Conservation (phyloP, 2,329 filamentous ascomycete species). For the Berkeleyomyces rouxiae region DNA sequence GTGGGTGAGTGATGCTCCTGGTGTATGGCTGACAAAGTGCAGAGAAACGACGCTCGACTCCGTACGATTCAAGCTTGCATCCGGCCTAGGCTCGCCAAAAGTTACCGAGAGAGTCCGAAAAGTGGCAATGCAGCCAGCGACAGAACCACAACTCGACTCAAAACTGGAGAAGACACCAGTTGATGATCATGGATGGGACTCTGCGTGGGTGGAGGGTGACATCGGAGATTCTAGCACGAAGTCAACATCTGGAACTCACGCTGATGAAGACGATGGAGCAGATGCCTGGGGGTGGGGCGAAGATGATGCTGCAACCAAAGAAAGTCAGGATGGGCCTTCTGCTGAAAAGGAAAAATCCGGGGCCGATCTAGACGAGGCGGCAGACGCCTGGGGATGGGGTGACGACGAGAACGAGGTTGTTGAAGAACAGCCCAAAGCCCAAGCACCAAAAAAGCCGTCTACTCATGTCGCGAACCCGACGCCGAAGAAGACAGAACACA, state of each 20-base stretch:
- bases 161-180: constrained; percentile 18
- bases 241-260: constrained; percentile 15
- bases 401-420: constrained; percentile 37
- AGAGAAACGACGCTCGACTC: constrained; percentile 63
- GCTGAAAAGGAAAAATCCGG: constrained; percentile 6
- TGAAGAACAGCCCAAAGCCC: background rate
- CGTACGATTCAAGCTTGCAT: constrained; percentile 51
- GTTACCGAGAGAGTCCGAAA: constrained; percentile 74
- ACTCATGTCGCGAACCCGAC: constrained; percentile 16
- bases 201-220: constrained; percentile 58
- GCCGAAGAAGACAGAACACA: constrained; percentile 8
- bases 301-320: constrained; percentile 32
- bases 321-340: constrained; percentile 15
- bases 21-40: constrained; percentile 72
- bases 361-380: constrained; percentile 29
- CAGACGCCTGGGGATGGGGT: constrained; percentile 76
- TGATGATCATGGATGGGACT: constrained; percentile 53
- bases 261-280: constrained; percentile 27
- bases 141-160: constrained; percentile 29
- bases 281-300: constrained; percentile 81
- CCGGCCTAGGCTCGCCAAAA: constrained; percentile 46
- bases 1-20: constrained; percentile 68
- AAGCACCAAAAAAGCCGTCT: background rate
- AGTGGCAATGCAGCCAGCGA: constrained; percentile 50
- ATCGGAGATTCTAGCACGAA: constrained; percentile 15